Base-by-base conservation (phyloP, 1,284 basidiomycete genomes). In the Sutorius eximius region DNA sequence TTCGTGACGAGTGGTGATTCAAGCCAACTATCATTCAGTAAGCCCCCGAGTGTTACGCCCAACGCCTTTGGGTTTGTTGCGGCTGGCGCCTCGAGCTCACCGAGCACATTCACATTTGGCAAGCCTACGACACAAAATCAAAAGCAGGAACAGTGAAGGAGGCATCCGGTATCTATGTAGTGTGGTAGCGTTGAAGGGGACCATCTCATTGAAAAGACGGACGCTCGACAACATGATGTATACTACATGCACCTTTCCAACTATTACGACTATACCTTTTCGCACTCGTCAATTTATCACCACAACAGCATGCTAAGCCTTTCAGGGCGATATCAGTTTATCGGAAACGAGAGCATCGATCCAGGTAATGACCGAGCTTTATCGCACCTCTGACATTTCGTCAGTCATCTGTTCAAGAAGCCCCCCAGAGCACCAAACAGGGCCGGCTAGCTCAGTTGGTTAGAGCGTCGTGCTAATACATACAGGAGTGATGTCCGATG, bases 21-120 rank as follows among this genome's bases (percentile, higher is more conserved):
- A 10, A 49, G 55, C 4, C 60, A 67, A 41, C 48, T 59, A 32
- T 18, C 52, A 29, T 63, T 69, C 50, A 58, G 62, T n/a, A 66
- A 63, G 29, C 55, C 72, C 3, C 32, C 56, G 13, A 57, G 59
- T 27, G 18, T 53, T n/a, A 58, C 60, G 5, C 60, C 68, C 6
- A 64, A 54, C 53, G 53, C 71, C 5, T 77, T 77, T 59, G 65
- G 68, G 34, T 76, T 77, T 53, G 59, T 63, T 20, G 52, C 49
- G 49, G 45, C 60, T 49, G 61, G 58, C 7, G 36, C 43, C 33
- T 49, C 58, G 54, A 61, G 38, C n/a, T 49, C 60, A 18, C 42
- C 62, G 13, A 45, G 38, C 34, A 36, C 64, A 3, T 61, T 72
- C 30, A 32, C 53, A 38, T 72, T 69, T 53, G 60, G 58, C 45